Conservation (phyloP, 768 basidiomycete genomes). For the Leccinum incarnatum region DNA sequence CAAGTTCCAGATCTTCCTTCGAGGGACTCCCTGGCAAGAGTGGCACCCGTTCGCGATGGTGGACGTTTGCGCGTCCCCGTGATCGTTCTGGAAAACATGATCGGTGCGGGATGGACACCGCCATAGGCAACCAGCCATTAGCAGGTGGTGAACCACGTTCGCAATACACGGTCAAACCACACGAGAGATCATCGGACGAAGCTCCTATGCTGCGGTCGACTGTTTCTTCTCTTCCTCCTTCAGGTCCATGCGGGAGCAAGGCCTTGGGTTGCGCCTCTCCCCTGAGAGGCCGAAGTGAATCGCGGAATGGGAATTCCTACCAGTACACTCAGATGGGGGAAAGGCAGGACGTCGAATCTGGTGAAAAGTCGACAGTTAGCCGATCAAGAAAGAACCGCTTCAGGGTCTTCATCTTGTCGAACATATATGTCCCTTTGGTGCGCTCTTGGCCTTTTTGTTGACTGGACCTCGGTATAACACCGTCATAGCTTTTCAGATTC, state of each 20-base stretch:
- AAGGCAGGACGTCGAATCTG: constrained; percentile 27
- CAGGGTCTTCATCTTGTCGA: constrained; percentile 66
- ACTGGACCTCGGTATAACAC: constrained; percentile 9
- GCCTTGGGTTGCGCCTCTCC: constrained; percentile 70
- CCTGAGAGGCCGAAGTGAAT: constrained; percentile 36
- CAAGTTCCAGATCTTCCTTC: constrained; percentile 45
- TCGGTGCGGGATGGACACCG: constrained; percentile 2
- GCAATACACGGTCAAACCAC: constrained; percentile 7
- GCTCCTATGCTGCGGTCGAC: constrained; percentile 25
- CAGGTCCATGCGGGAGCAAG: constrained; percentile 51
- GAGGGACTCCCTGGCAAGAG: constrained; percentile 30
- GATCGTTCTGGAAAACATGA: constrained; percentile 20
- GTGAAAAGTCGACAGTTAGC: constrained; percentile 27
- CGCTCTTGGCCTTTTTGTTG: constrained; percentile 20
- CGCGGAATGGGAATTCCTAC: constrained; percentile 8
- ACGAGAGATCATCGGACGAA: constrained; percentile 21
- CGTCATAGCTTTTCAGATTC: constrained; percentile 71
- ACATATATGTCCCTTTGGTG: constrained; percentile 79
- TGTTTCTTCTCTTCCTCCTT: constrained; percentile 32
- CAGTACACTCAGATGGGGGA: constrained; percentile 19
- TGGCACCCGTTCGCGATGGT: constrained; percentile 58
- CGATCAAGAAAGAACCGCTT: constrained; percentile 46
- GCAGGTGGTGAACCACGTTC: constrained; percentile 19
- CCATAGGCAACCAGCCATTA: background rate
- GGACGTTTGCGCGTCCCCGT: constrained; percentile 67